These are phyloP conservation scores for Macrocystidia cucumis DNA, from an alignment of 1,284 basidiomycete species.

Conservation along the genomic window DNA sequence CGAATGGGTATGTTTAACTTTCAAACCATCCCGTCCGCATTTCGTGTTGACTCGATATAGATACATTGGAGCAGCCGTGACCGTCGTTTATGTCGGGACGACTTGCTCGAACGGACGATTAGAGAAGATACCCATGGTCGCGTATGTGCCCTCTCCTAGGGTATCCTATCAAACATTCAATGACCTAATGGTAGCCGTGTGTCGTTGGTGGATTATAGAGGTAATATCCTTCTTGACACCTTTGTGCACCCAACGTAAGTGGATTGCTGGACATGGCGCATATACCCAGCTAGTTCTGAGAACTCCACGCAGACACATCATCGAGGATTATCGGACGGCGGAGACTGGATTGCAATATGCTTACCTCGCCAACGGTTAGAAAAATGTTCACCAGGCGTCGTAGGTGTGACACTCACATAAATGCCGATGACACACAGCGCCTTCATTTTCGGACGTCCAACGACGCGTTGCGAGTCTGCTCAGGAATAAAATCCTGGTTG, in stretches of 20 bases:
- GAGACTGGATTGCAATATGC: slow-evolving; percentile 37
- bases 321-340: slow-evolving; percentile 38
- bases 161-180: slow-evolving; percentile 3
- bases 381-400: slow-evolving; percentile 1
- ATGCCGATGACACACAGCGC: slow-evolving; percentile 24
- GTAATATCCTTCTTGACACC: slow-evolving; percentile 40
- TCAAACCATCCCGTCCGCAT: background rate
- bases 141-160: slow-evolving; percentile 26
- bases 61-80: slow-evolving; percentile 38
- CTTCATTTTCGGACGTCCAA: slow-evolving; percentile 40
- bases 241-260: slow-evolving; percentile 49
- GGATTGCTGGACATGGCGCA: slow-evolving; percentile 4
- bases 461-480: slow-evolving; percentile 34
- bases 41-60: slow-evolving; percentile 19
- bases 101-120: slow-evolving; percentile 12
- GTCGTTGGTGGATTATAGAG: slow-evolving; percentile 38
- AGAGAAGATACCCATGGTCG: slow-evolving; percentile 37
- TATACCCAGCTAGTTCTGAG: slow-evolving; percentile 1
- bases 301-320: slow-evolving; percentile 28
- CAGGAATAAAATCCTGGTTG: slow-evolving; percentile 42
- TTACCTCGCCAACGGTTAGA: slow-evolving; percentile 33
- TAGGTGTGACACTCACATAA: slow-evolving; percentile 2
- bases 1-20: slow-evolving; percentile 8
- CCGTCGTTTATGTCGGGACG: slow-evolving; percentile 35
- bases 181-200: slow-evolving; percentile 19